These are phyloP conservation scores for Fragilariopsis cylindrus DNA, from an alignment of 108 stramenopile species.

Conservation along the genomic window DNA sequence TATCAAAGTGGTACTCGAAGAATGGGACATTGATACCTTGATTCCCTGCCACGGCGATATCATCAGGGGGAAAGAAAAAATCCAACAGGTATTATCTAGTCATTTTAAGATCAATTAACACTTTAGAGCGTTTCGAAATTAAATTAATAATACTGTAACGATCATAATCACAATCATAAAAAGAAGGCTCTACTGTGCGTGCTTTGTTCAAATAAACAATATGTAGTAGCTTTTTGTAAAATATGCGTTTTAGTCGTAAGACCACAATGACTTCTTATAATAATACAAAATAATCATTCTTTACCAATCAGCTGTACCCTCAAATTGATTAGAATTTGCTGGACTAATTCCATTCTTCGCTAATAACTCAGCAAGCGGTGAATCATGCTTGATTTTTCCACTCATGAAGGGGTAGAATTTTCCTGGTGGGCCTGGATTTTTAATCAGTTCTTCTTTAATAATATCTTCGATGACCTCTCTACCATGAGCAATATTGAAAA, in stretches of 20 bases:
- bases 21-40: constrained; percentile 76
- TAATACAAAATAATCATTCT: too few relatives aligned
- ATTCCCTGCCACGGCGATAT: constrained; percentile 88
- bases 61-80: constrained; percentile 58
- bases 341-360: constrained; percentile 88
- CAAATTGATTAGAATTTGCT: constrained; percentile 90
- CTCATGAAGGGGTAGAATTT: constrained; percentile 91
- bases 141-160: neutral
- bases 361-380: constrained; percentile 80
- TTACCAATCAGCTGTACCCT: constrained; percentile 89
- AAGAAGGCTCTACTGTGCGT: neutral
- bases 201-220: neutral
- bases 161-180: neutral
- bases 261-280: too few relatives aligned
- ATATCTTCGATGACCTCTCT: constrained; percentile 89
- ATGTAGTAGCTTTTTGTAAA: neutral
- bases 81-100: constrained; percentile 53
- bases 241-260: too few relatives aligned
- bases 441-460: constrained; percentile 88
- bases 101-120: constrained; percentile 13
- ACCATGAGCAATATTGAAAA: constrained; percentile 88
- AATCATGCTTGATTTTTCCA: constrained; percentile 90
- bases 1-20: constrained; percentile 34
- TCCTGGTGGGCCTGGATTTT: constrained; percentile 90
- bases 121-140: constrained; percentile 6